Base-by-base conservation (phyloP, 2,329 filamentous ascomycete species). In the Sporothrix pallida region DNA sequence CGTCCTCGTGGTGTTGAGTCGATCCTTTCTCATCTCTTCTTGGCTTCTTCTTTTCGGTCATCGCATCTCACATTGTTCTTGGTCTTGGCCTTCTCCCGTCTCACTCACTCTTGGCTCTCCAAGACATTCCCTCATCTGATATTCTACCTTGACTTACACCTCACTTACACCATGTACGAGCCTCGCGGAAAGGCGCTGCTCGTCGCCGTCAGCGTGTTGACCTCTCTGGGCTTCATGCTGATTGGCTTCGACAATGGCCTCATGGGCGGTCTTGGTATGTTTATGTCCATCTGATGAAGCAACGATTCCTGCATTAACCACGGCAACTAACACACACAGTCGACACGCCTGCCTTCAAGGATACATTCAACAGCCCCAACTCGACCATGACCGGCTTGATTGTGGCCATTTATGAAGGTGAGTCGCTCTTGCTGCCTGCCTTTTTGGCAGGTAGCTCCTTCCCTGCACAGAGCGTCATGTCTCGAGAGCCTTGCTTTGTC, bases 391-490 rank as follows among this genome's bases (percentile, higher is more conserved):
- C 72, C 4, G 72, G 72, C 13, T 23, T 74, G 9, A 74, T 74
- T 26, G 72, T 74, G 1, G 79, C 50, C 63, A 74, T 75, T 15
- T 89, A 89, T 78, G 86, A 89, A 20, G 67, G 72, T 73, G 70
- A 20, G 26, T 54, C 31, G 31, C 7, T 37, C 7, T 56, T 7
- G 48, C 7, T 17, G 48, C 13, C 7, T 37, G 31, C 31, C 2
- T 37, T 37, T 37, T 37, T 37, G 31, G 31, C 31, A 2, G 31
- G 31, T 3, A 37, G 4, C 31, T 37, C 31, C 31, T 37, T 37
- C 31, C 3, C 5, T 37, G 31, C 31, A 37, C 4, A 37, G 31
- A 2, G 23, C 23, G 48, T 12, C 46, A 50, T 50, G 17, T 17
- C 7, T 52, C 31, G 31, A 2, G 5, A 31, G 2, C 31, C 31